Base-by-base conservation (phyloP, 2,329 filamentous ascomycete genomes). In the Cercospora sojina region DNA sequence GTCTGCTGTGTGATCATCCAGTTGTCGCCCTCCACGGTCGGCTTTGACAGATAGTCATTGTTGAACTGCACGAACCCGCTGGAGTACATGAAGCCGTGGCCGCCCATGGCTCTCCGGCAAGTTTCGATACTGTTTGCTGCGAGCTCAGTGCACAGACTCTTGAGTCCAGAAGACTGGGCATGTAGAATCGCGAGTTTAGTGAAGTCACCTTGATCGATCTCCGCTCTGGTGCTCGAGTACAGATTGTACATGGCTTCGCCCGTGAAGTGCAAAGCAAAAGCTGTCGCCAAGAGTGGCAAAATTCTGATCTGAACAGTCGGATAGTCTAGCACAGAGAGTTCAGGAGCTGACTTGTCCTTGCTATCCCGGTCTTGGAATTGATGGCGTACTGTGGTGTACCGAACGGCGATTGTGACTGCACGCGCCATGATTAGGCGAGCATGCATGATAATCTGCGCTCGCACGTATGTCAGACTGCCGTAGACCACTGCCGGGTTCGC, bases 1-100 rank as follows among this genome's bases (percentile, higher is more conserved):
- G 82, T 82, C 73, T 86, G 83, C 66, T 85, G 83, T 0, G 82
- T 85, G 47, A 86, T 85, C 83, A 85, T 85, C 82, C 83, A 85
- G 64, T 86, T 86, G 71, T 85, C 84, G 1, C 84, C 84, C 69
- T 86, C 83, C 2, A 86, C 84, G 0, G 83, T 86, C 0, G 83
- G 83, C 71, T 85, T 85, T 2, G 83, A 81, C 5, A 84, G 76
- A 61, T 84, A 84, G 65, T 84, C 82, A 13, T 80, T 78, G 69
- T 85, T 84, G 41, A 85, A 75, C 31, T 83, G 82, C 10, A 85
- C 81, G 32, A 85, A 79, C 1, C 84, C 84, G 71, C 82, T 85
- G 1, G 80, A 82, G 18, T 82, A 83, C 3, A 83, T 82, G 69
- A 84, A 86, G 0, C 84, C 83, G 72, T 86, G 84, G 0, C 84